Conservation (phyloP, 176 grass and related monocot species). For the Eleusine indica region DNA sequence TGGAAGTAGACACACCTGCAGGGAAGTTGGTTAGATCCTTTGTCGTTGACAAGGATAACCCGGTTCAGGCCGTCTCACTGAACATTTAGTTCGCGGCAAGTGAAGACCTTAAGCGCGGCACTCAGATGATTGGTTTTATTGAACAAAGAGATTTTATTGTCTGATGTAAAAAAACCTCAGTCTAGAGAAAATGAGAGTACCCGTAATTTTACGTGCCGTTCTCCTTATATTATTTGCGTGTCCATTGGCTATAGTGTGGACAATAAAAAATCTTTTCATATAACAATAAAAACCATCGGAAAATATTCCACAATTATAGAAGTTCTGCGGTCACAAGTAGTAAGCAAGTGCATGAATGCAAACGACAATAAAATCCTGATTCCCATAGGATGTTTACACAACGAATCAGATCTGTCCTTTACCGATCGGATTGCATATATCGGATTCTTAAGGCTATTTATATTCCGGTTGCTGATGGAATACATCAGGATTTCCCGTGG, state of each 20-base stretch:
- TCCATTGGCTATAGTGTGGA: not conserved
- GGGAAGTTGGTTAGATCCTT: constrained; percentile 57
- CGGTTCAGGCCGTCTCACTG: constrained; percentile 56
- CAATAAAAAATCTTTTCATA: not conserved
- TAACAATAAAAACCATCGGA: no score
- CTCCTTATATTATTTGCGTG: not conserved
- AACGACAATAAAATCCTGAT: no score
- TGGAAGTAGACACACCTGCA: constrained; percentile 62
- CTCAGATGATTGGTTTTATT: constrained; percentile 2
- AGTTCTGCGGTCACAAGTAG: no score
- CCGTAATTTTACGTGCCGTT: not conserved
- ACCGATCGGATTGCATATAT: no score
- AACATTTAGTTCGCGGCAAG: constrained; percentile 35
- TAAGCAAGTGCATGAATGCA: no score
- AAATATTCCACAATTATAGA: no score
- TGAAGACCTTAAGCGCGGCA: not conserved
- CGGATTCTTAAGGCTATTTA: no score
- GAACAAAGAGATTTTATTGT: not conserved
- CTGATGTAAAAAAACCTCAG: constrained; percentile 1
- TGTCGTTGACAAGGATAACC: constrained; percentile 74
- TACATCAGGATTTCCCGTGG: no score
- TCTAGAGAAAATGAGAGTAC: not conserved
- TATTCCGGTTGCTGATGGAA: no score
- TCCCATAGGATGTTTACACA: no score
- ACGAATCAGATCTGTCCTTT: no score